Evolutionary conservation across 75 land plant species (phyloP), one percentile per base, ranked within the genome.

Genomic region (Sequoiadendron giganteum): DNA sequence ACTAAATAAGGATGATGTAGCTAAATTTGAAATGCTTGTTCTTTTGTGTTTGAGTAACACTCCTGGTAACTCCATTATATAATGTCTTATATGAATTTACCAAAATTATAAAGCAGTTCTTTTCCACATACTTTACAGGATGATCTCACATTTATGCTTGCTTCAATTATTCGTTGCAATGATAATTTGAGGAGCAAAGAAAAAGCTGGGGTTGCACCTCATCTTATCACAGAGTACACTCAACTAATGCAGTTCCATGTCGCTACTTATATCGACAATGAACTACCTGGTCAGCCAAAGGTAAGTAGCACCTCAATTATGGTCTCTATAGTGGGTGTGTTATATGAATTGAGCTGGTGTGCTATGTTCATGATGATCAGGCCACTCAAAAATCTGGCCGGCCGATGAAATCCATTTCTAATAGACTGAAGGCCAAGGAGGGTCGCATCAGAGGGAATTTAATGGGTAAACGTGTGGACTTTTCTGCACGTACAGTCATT

Each of bases 381-480:
- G 97, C 97, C 38, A 98, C 99, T 40, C 99, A 98, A 81, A 90
- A 96, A 85, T 98, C 99, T 5, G 99, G 99, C 42, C 87, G 99
- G 61, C 99, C 99, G 28, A 98, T 98, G 10, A 98, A 98, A 89
- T 98, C 99, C 48, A 97, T 98, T 8, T 98, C 98, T 87, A 97
- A 95, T 70, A 93, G 99, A 86, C 95, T 98, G 49, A 98, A 98
- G 94, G 99, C 99, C 34, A 97, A 98, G 88, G 99, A 98, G 87
- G 99, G 99, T 34, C 94, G 99, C 42, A 97, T 98, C 25, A 91
- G 99, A 87, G 99, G 99, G 25, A 98, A 98, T 88, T 91, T 98
- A 88, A 98, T 98, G 99, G 99, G 99, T 10, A 98, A 98, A 87
- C 94, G 99, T 88, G 99, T 98, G 34, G 99, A 98, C 88, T 98